Base-by-base conservation (phyloP, 768 basidiomycete species). In the Tricholoma saponaceum region DNA sequence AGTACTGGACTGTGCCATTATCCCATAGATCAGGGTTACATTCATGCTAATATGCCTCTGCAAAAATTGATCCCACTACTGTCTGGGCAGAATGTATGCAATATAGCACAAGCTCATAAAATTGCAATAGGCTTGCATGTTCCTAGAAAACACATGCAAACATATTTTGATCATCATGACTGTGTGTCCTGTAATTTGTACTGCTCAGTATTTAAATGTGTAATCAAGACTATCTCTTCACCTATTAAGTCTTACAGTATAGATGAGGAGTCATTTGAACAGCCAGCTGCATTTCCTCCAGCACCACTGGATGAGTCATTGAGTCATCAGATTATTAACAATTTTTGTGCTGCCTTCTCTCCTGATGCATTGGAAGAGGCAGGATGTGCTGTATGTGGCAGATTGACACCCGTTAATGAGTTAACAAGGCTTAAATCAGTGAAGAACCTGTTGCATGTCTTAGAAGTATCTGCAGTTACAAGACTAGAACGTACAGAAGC, bases 321-420 rank as follows among this genome's bases (percentile, higher is more conserved):
- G 3, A 16, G 7, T 10, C 18, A 26, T n/a, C 3, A 47, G 26
- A 47, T 47, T 5, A 58, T 61, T 12, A 25, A 43, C 6, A 53
- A 43, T 1, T 61, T 54, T 39, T 61, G 60, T 41, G 18, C 50
- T n/a, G 54, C 30, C n/a, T 23, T 35, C 12, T 10, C 39, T 14
- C 50, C 59, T 6, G 16, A 14, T 12, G 44, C 33, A 5, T 35
- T 69, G 50, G 51, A 62, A 44, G 71, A 72, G 58, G 54, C 54
- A 25, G 69, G 70, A 22, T 72, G 71, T 64, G 64, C 69, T 12
- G 71, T 72, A 13, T 72, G 70, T 61, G 71, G 67, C 22, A 18
- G 39, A 26, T 18, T 55, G 25, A 43, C 39, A 3, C 54, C 13
- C 8, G 14, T 44, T 20, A 18, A 32, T 26, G 41, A 55, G n/a